A percentile compares a stretch with the other conserved stretches of the same genome.
These are phyloP conservation scores for Solanum pennellii DNA, from an alignment of 257 asterid species.

Conservation along the genomic window DNA sequence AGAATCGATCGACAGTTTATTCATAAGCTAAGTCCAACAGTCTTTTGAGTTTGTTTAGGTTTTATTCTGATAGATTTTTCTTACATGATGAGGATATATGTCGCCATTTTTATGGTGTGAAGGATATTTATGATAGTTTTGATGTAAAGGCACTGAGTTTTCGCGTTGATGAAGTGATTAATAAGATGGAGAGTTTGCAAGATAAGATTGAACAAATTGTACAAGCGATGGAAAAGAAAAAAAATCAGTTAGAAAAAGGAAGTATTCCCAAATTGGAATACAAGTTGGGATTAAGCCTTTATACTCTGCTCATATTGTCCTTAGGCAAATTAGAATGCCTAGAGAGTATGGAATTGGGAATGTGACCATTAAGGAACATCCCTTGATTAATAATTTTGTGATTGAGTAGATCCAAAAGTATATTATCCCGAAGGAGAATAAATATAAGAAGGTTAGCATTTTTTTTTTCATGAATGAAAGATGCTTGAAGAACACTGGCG, in stretches of 20 bases:
- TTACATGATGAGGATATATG: conserved; percentile 60
- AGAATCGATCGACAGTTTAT: too few species aligned
- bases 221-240: conserved; percentile 36
- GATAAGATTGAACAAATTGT: conserved; percentile 54
- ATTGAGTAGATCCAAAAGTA: conserved; percentile 85
- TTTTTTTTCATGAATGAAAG: not conserved
- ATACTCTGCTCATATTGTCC: conserved; percentile 64
- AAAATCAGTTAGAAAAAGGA: conserved; percentile 9
- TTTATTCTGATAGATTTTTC: conserved; percentile 62
- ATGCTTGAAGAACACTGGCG: too few species aligned
- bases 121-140: conserved; percentile 17
- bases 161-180: conserved; percentile 49
- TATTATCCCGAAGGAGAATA: conserved; percentile 57
- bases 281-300: conserved; percentile 54
- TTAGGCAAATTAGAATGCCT: conserved; percentile 70
- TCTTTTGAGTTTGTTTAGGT: conserved; percentile 47
- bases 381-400: conserved; percentile 53
- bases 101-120: conserved; percentile 36
- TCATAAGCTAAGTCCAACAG: conserved; percentile 1
- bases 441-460: conserved; percentile 48
- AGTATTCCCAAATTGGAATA: conserved; percentile 38
- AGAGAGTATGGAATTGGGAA: conserved; percentile 16
- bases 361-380: conserved; percentile 35
- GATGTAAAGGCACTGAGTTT: conserved; percentile 33
- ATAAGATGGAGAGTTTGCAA: conserved; percentile 48